Conservation (phyloP, 352 stramenopile species). For the Pythium scleroteichum region DNA sequence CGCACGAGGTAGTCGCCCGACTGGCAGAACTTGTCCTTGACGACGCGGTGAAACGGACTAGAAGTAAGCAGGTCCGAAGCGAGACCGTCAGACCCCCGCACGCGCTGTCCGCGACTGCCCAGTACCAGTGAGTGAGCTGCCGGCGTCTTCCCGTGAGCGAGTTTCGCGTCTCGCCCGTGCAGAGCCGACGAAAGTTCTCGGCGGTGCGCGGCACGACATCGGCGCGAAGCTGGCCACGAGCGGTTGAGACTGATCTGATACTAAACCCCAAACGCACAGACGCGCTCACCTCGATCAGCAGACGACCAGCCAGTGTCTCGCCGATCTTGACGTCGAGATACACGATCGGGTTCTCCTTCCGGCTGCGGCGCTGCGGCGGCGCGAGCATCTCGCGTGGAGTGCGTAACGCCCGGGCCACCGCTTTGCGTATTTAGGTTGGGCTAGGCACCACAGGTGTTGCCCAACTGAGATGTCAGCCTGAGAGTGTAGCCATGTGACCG, state of each 20-base stretch:
- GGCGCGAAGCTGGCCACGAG: constrained; percentile 70
- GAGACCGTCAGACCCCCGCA: too few relatives aligned
- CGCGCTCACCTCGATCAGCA: constrained; percentile 88
- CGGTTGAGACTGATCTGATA: neutral
- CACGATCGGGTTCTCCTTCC: constrained; percentile 82
- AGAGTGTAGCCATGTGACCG: too few relatives aligned
- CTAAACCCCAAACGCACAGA: neutral
- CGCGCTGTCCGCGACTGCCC: neutral
- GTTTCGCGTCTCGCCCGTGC: constrained; percentile 90
- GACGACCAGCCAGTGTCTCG: constrained; percentile 75
- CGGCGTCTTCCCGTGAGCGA: constrained; percentile 54
- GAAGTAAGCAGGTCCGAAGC: too few relatives aligned
- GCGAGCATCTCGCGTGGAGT: neutral
- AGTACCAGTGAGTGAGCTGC: constrained; percentile 52
- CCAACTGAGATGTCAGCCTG: too few relatives aligned
- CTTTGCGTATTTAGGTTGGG: too few relatives aligned
- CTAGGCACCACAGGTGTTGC: too few relatives aligned
- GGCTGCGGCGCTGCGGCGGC: neutral
- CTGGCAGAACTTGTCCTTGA: constrained; percentile 89
- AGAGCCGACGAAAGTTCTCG: constrained; percentile 97
- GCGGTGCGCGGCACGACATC: constrained; percentile 94
- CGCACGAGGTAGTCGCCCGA: constrained; percentile 89
- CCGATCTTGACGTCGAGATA: constrained; percentile 96
- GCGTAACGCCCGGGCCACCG: too few relatives aligned
- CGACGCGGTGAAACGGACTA: constrained; percentile 91